A percentile compares a stretch with the other conserved stretches of the same genome.
phyloP scores from a whole-genome alignment of 1,139 yeast genomes.

The Candida sp. region DNA sequence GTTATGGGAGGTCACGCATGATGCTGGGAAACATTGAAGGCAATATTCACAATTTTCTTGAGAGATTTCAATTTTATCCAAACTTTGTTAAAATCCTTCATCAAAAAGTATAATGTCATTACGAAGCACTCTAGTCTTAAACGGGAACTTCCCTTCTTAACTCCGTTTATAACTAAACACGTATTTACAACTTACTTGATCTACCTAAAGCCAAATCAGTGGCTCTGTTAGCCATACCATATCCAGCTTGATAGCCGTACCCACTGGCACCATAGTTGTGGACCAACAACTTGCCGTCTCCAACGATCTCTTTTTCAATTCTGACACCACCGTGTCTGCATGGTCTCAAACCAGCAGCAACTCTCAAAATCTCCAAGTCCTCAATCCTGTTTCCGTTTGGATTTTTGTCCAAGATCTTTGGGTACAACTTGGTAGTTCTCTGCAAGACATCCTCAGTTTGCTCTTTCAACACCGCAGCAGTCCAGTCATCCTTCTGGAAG shows the following conservation, averaged over 20 bases:
- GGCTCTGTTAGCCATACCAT: slow-evolving; percentile 44
- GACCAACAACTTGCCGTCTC: slow-evolving; percentile 35
- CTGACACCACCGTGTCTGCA: slow-evolving; percentile 71
- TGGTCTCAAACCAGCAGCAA: slow-evolving; percentile 73
- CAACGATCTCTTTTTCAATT: slow-evolving; percentile 52
- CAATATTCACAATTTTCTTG: too few relatives aligned
- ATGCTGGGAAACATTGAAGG: too few relatives aligned
- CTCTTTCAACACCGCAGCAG: slow-evolving; percentile 54
- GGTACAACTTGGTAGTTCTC: slow-evolving; percentile 58
- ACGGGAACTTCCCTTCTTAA: neutral
- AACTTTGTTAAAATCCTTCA: too few relatives aligned
- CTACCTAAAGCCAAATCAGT: slow-evolving; percentile 21
- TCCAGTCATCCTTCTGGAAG: slow-evolving; percentile 61
- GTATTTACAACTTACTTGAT: slow-evolving; percentile 7
- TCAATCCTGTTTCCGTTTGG: slow-evolving; percentile 19
- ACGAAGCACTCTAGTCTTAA: too few relatives aligned
- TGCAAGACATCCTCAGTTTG: slow-evolving; percentile 63
- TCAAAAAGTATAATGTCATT: neutral
- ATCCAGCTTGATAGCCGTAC: slow-evolving; percentile 50
- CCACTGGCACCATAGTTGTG: slow-evolving; percentile 57
- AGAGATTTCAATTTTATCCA: too few relatives aligned
- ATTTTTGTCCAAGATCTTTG: slow-evolving; percentile 50
- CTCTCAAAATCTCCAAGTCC: slow-evolving; percentile 49
- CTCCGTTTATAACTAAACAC: neutral
- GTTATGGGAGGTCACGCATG: too few relatives aligned